Base-by-base conservation (phyloP, 2,329 filamentous ascomycete genomes). In the Herpotrichia juniperi region DNA sequence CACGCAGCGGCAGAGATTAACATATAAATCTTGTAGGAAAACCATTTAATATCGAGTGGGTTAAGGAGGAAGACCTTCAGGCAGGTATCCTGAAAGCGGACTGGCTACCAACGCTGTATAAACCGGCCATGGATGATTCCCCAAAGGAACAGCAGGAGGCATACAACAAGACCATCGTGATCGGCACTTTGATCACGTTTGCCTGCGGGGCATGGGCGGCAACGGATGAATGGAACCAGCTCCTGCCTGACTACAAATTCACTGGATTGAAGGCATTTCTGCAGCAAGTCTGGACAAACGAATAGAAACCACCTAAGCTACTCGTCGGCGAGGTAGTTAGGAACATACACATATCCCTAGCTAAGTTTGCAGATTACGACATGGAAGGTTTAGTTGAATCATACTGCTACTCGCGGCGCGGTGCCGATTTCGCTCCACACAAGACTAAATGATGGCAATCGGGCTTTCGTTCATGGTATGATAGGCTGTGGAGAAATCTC, bases 11-110 rank as follows among this genome's bases (percentile, higher is more conserved):
- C n/a, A n/a, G n/a, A n/a, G n/a, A n/a, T 3, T 25, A 49, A 22
- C 42, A 4, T n/a, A 25, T 24, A 8, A 35, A 12, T n/a, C n/a
- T n/a, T n/a, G n/a, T 17, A 58, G 78, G 79, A 77, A 42, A 54
- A 3, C 50, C 68, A 4, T 79, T 81, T 48, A 47, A 54, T 0
- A 56, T 82, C n/a, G 77, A 81, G 0, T 75, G 67, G 10, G 65
- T 83, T 2, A 71, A 74, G 26, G 26, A 70, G 0, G 67, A 74
- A 26, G 80, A 83, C 51, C 74, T 84, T 21, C 64, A 78, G 61
- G 69, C 64, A 7, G 79, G 79, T 25, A 51, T 47, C 11, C 45
- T 63, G 30, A 61, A 71, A 9, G 65, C 74, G 0, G 73, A 76
- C 2, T 81, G 79, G 79, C 37, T 56, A 14, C 55, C 76, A 11